Evolutionary conservation across 2,329 filamentous ascomycete genomes (phyloP).

Genomic region (Amylocarpus encephaloides): DNA sequence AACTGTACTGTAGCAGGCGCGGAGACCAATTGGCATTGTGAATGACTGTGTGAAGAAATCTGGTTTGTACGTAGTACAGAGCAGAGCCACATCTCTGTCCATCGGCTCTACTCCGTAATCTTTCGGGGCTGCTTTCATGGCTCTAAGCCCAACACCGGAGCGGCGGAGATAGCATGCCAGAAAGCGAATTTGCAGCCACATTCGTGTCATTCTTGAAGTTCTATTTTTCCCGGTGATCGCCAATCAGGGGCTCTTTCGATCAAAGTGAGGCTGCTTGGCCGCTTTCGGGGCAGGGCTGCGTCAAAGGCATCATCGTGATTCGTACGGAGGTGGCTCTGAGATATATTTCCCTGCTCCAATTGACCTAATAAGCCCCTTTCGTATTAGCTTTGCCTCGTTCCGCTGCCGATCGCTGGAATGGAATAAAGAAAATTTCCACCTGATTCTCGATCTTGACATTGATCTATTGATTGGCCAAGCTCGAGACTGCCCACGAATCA

Average conservation of each 20-base stretch:
- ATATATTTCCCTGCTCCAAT: too few species aligned
- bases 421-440: too few species aligned
- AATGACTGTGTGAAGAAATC: too few species aligned
- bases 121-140: not conserved
- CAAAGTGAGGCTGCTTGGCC: constrained; percentile 20
- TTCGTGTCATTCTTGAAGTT: constrained; percentile 20
- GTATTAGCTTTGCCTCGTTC: too few species aligned
- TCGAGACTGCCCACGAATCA: not conserved
- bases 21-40: not conserved
- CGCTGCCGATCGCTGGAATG: too few species aligned
- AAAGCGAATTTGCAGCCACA: constrained; percentile 8
- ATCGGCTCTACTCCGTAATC: too few species aligned
- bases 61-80: too few species aligned
- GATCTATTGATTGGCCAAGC: not conserved
- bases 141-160: constrained; percentile 20
- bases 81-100: too few species aligned
- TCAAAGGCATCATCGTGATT: not conserved
- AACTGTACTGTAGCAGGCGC: not conserved
- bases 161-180: constrained; percentile 15
- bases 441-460: not conserved
- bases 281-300: constrained; percentile 10
- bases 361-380: too few species aligned
- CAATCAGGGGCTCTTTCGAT: constrained; percentile 10
- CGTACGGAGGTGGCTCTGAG: too few species aligned
- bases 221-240: constrained; percentile 13